Conservation (phyloP, 805 yeast species). For the Sporopachydermia quercuum region DNA sequence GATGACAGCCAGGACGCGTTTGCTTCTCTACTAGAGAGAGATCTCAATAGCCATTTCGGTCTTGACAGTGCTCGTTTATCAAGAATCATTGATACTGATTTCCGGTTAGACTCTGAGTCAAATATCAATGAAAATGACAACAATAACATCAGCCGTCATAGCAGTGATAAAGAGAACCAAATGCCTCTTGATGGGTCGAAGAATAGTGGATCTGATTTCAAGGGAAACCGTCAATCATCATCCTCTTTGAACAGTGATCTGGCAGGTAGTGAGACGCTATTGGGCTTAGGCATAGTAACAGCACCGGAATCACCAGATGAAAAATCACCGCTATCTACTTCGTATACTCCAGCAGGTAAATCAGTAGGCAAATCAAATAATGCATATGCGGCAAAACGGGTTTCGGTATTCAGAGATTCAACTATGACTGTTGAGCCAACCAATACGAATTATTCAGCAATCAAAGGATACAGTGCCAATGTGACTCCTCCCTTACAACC, state of each 20-base stretch:
- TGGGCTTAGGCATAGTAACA: neutral
- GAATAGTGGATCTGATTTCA: too few species aligned
- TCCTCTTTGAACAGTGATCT: too few species aligned
- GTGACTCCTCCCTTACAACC: too few species aligned
- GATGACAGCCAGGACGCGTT: neutral
- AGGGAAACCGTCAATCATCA: too few species aligned
- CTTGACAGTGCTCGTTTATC: neutral
- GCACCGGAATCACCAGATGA: neutral
- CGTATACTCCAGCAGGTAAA: neutral
- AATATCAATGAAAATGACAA: too few species aligned
- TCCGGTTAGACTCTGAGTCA: neutral
- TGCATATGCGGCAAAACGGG: neutral
- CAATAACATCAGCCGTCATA: neutral
- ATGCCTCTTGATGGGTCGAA: too few species aligned
- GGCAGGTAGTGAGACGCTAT: neutral
- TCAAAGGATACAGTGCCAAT: too few species aligned
- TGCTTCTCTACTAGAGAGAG: neutral
- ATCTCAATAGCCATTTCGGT: neutral
- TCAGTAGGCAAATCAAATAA: neutral
- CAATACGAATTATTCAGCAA: too few species aligned
- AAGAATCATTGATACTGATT: neutral
- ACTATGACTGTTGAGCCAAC: too few species aligned
- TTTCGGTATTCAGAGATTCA: neutral
- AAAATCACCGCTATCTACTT: neutral
- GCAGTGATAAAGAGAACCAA: neutral